Evolutionary conservation across 202 grass and related monocot genomes (phyloP).

Genomic region (Digitaria exilis): DNA sequence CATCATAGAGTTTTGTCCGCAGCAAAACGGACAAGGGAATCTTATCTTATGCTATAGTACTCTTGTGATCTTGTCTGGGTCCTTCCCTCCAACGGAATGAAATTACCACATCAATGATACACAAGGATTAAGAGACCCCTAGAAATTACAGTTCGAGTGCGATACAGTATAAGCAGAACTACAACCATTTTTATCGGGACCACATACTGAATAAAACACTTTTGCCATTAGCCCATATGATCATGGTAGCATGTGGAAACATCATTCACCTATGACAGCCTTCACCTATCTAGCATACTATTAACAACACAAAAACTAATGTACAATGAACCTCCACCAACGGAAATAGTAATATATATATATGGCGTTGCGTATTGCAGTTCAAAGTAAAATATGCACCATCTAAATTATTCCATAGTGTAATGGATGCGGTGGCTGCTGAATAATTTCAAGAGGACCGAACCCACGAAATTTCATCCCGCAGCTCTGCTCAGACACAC

Average conservation of each 20-base stretch:
- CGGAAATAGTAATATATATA: too few species aligned
- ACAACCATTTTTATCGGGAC: constrained; percentile 7
- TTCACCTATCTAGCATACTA: neutral
- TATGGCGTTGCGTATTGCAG: neutral
- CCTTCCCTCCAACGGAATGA: constrained; percentile 11
- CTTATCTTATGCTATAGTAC: neutral
- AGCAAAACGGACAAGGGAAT: neutral
- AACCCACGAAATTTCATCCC: neutral
- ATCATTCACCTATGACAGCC: neutral
- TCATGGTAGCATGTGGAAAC: constrained; percentile 19
- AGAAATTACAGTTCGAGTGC: neutral
- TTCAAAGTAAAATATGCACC: neutral
- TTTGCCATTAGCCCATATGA: neutral
- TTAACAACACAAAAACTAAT: neutral
- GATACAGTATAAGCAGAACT: neutral
- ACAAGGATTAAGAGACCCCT: neutral
- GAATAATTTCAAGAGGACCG: neutral
- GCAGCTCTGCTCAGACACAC: neutral
- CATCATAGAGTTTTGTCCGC: neutral
- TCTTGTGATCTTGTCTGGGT: neutral
- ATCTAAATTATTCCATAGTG: neutral
- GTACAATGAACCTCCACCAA: neutral
- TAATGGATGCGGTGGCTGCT: neutral
- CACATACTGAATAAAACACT: constrained; percentile 10
- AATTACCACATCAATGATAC: neutral